phyloP scores from a whole-genome alignment of 2,329 filamentous ascomycete genomes.

The Claviceps fusiformis region DNA sequence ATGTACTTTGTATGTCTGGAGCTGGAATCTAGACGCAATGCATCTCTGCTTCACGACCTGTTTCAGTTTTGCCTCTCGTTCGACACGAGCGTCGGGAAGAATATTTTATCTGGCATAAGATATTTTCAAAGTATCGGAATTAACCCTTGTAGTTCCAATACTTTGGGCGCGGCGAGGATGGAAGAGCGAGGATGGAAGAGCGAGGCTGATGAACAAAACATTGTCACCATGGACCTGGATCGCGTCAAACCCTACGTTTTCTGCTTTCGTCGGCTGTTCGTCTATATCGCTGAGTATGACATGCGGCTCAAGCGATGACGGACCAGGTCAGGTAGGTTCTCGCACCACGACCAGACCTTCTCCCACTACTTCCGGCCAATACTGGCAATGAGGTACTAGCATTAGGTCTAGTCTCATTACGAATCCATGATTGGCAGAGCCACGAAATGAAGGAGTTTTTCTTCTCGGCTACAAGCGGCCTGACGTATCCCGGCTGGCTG shows the following conservation, averaged over 20 bases:
- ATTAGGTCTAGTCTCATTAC: background rate
- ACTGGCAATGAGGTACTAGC: background rate
- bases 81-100: conserved; percentile 22
- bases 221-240: conserved; percentile 18
- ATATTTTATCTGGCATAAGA: conserved; percentile 24
- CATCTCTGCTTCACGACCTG: background rate
- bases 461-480: conserved; percentile 8
- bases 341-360: conserved; percentile 10
- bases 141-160: too few species aligned
- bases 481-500: conserved; percentile 4
- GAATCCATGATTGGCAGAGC: background rate
- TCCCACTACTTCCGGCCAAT: background rate
- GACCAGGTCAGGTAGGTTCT: conserved; percentile 11
- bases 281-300: background rate
- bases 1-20: too few species aligned
- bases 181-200: conserved; percentile 14
- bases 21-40: too few species aligned
- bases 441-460: background rate
- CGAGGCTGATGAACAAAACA: conserved; percentile 13
- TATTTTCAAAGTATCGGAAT: conserved; percentile 2
- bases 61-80: background rate
- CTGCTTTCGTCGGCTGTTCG: background rate
- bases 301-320: background rate
- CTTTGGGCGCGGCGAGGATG: background rate
- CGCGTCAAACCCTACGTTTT: background rate